Evolutionary conservation across 2,329 filamentous ascomycete species (phyloP), one percentile per base, ranked within the genome.

Genomic region (Leptographium wingfieldii): DNA sequence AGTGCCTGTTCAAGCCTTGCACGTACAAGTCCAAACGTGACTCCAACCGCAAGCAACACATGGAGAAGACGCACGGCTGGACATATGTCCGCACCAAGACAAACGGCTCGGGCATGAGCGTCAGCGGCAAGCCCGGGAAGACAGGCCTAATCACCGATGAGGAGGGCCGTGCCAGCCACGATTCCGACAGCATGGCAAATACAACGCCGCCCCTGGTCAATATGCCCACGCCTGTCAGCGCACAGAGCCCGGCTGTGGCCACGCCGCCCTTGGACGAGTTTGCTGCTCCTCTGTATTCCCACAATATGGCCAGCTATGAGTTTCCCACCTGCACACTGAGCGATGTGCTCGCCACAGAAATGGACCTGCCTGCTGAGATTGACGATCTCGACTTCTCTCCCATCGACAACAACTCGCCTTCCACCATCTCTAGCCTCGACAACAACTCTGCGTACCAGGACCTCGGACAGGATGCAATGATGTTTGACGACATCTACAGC

Each of bases 41-140:
- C 76, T 94, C 88, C 64, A 97, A 97, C 73, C 95, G 90, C 81
- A 96, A 96, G 72, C 92, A 96, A 73, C 92, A 97, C 74, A 96
- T 96, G 92, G 92, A 97, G 77, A 96, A 96, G 74, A 87, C 90
- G 0, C 92, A 97, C 68, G 86, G 86, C 61, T 96, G 90, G 87
- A 79, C 80, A n/a, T 96, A 96, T 67, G 81, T 92, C 59, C 88
- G 92, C 65, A 92, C 90, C 62, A 96, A 96, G 81, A 92, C 87
- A 72, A 96, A 95, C 69, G 88, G 88, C 70, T 88, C 87, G 75
- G 83, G 80, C 70, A 65, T n/a, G 38, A 40, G 38, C 19, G 22
- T 16, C 70, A 89, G 87, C 74, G 83, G 80, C 70, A 65, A 67
- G 46, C 19, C 38, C 27, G 27, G 14, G 14, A 54, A 40, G 46